These are phyloP conservation scores for Fusarium camptoceras DNA, from an alignment of 2,329 filamentous ascomycete species.

Conservation along the genomic window DNA sequence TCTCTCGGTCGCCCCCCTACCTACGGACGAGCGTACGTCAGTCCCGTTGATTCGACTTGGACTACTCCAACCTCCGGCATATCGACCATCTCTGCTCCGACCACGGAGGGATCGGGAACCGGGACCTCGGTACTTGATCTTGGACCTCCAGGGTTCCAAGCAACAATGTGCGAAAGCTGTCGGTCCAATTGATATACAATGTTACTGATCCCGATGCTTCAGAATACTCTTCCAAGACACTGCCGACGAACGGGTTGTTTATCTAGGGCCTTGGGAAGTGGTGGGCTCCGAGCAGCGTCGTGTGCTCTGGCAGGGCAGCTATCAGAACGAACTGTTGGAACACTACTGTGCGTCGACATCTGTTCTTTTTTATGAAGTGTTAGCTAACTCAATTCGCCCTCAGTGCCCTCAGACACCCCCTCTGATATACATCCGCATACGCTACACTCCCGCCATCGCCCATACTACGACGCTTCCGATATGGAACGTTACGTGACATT, in stretches of 20 bases:
- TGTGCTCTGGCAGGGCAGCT: constrained; percentile 65
- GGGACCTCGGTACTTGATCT: constrained; percentile 61
- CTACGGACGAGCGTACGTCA: constrained; percentile 56
- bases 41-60: constrained; percentile 59
- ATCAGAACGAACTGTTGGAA: constrained; percentile 63
- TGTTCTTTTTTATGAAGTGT: background rate
- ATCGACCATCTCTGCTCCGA: constrained; percentile 59
- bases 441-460: constrained; percentile 62
- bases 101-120: constrained; percentile 52
- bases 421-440: constrained; percentile 62
- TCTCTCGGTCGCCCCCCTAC: constrained; percentile 57
- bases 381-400: constrained; percentile 16
- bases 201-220: constrained; percentile 37
- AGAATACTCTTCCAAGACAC: constrained; percentile 65
- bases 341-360: constrained; percentile 58
- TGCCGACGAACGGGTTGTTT: constrained; percentile 61
- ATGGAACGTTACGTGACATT: constrained; percentile 64
- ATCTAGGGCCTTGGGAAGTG: constrained; percentile 66
- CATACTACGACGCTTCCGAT: constrained; percentile 62
- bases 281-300: constrained; percentile 60
- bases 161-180: constrained; percentile 60
- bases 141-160: constrained; percentile 65
- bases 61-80: constrained; percentile 60
- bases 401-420: constrained; percentile 60
- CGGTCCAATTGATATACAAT: constrained; percentile 17